Evolutionary conservation across 164 flowering plant genomes (phyloP), one percentile per base, ranked within the genome.

Genomic region (Protea cynaroides): DNA sequence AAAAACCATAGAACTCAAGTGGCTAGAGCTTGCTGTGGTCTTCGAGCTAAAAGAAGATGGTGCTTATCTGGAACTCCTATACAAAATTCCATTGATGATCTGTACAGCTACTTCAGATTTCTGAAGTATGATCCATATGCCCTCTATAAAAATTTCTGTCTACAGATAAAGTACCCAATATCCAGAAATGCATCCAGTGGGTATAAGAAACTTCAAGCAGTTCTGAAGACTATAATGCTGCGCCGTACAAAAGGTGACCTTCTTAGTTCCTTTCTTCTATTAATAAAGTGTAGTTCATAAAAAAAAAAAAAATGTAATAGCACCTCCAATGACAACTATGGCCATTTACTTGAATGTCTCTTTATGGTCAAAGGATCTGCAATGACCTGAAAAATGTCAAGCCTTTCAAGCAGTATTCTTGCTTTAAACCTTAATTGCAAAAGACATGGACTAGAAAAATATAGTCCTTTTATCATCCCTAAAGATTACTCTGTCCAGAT

Each of bases 51-150:
- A 73, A 80, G 83, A 71, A 84, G 99, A 74, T 95, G 99, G 99
- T 95, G 99, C 74, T 80, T 95, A 70, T 92, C 97, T 64, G 99
- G 99, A 75, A 95, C 99, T 23, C 99, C 99, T 17, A 88, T 95
- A 73, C 99, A 92, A 58, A 95, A 95, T 81, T 60, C 96, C 58
- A 78, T 95, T 72, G 97, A 92, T 84, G 99, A 95, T 72, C 69
- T 95, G 64, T 95, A 79, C 77, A 95, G 99, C 79, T 95, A 95
- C 83, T 95, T 95, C 80, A 86, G 97, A 76, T 95, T 95, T 77
- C 76, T 95, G 74, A 87, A 66, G 73, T 87, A 86, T 76, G 96
- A 88, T 19, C 96, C 97, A 8, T 95, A 89, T 76, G 76, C 82
- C 61, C 72, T 57, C 25, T 95, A 85, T 64, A 84, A 84, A 62